Conservation (phyloP, 768 basidiomycete genomes). For the Dentipellis fragilis region DNA sequence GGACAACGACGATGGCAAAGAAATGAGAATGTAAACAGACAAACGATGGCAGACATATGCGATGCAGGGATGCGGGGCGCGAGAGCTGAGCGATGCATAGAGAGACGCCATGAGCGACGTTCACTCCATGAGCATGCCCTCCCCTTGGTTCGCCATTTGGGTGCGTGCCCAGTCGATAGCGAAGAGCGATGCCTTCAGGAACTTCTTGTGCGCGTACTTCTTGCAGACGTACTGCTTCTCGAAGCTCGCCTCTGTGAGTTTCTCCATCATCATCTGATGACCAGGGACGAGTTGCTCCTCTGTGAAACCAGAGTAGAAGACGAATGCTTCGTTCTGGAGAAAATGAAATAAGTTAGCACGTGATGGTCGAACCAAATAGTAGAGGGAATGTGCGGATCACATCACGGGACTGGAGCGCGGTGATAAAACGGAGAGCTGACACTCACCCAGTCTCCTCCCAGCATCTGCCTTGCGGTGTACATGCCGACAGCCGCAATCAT, state of each 20-base stretch:
- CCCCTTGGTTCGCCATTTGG: constrained; percentile 14
- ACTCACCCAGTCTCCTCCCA: constrained; percentile 94
- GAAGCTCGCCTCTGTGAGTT: constrained; percentile 73
- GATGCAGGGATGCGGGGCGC: constrained; percentile 2
- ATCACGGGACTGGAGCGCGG: background rate
- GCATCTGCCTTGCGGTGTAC: constrained; percentile 92
- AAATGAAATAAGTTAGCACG: constrained; percentile 20
- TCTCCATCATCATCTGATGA: constrained; percentile 72
- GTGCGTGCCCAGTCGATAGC: constrained; percentile 66
- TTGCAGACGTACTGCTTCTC: constrained; percentile 81
- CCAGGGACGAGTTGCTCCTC: constrained; percentile 81
- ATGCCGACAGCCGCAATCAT: constrained; percentile 93
- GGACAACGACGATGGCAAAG: constrained; percentile 11
- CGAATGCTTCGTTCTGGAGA: constrained; percentile 76
- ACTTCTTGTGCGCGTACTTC: constrained; percentile 97
- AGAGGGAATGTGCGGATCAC: constrained; percentile 5
- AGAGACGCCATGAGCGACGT: background rate
- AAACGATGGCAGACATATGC: constrained; percentile 5
- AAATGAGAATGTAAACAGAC: constrained; percentile 8
- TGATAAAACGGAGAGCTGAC: constrained; percentile 6
- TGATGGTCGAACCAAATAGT: constrained; percentile 10
- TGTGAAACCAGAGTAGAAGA: constrained; percentile 87
- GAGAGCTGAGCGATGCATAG: background rate
- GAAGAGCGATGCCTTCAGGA: constrained; percentile 81
- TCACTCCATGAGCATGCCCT: constrained; percentile 14